A percentile compares a stretch with the other conserved stretches of the same genome.
phyloP scores from a whole-genome alignment of 805 yeast species.

The Candida railenensis region DNA sequence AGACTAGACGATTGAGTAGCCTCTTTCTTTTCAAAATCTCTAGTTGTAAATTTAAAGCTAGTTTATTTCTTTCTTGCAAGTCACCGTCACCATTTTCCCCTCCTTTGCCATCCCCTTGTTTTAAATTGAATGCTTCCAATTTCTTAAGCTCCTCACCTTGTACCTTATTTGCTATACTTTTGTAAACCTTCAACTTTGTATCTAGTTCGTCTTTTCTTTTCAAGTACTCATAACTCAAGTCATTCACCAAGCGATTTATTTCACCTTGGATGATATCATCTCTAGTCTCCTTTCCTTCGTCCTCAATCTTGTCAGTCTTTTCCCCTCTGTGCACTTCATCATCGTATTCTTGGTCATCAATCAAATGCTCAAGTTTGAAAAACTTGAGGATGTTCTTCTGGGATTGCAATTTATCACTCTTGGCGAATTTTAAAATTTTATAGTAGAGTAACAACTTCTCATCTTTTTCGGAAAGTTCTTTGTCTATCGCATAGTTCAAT shows the following conservation, averaged over 20 bases:
- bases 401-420: slow-evolving; percentile 24
- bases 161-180: slow-evolving; percentile 11
- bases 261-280: slow-evolving; percentile 42
- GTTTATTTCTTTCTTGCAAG: slow-evolving; percentile 13
- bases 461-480: slow-evolving; percentile 37
- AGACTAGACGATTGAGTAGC: slow-evolving; percentile 16
- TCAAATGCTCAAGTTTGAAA: slow-evolving; percentile 32
- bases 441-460: slow-evolving; percentile 27
- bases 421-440: slow-evolving; percentile 21
- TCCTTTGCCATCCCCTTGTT: neutral
- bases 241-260: slow-evolving; percentile 37
- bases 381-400: slow-evolving; percentile 26
- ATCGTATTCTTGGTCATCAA: slow-evolving; percentile 24
- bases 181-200: slow-evolving; percentile 10
- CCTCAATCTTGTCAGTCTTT: slow-evolving; percentile 7
- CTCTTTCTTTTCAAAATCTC: slow-evolving; percentile 21
- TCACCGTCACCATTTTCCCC: neutral
- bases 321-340: neutral
- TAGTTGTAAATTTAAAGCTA: slow-evolving; percentile 26
- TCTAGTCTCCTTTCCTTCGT: slow-evolving; percentile 7
- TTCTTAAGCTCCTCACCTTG: slow-evolving; percentile 7
- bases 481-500: slow-evolving; percentile 35
- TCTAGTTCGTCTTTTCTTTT: slow-evolving; percentile 30
- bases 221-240: slow-evolving; percentile 34
- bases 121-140: slow-evolving; percentile 4